Evolutionary conservation across 106 monocot species (phyloP).

Genomic region (Dioscorea dumetorum): DNA sequence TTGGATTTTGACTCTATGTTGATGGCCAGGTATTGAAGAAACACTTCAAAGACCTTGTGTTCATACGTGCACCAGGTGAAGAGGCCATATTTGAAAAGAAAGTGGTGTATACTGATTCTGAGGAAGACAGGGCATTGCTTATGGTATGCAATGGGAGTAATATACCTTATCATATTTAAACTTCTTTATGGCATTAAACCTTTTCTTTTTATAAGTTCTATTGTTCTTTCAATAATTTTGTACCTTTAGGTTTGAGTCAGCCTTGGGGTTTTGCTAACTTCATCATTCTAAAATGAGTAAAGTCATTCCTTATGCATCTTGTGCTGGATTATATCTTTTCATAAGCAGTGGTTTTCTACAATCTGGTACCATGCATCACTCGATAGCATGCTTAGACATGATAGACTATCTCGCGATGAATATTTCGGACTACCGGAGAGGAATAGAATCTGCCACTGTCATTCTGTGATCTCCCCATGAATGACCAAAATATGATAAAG

Average conservation of each 20-base stretch:
- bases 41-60: constrained; percentile 71
- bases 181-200: neutral
- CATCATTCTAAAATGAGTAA: neutral
- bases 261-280: neutral
- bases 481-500: too few relatives aligned
- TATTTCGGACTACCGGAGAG: neutral
- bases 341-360: neutral
- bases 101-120: constrained; percentile 50
- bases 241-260: neutral
- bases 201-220: neutral
- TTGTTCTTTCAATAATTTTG: neutral
- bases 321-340: neutral
- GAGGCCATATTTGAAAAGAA: constrained; percentile 17
- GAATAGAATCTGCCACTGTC: neutral
- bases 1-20: neutral
- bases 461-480: neutral
- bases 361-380: too few relatives aligned
- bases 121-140: constrained; percentile 55
- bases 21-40: constrained; percentile 59
- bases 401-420: too few relatives aligned
- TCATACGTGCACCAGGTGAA: constrained; percentile 18
- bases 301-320: neutral
- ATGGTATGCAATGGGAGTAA: constrained; percentile 47
- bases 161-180: neutral
- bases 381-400: too few relatives aligned